Conservation (phyloP, 805 yeast species). For the Kazachstania bromeliacearum region DNA sequence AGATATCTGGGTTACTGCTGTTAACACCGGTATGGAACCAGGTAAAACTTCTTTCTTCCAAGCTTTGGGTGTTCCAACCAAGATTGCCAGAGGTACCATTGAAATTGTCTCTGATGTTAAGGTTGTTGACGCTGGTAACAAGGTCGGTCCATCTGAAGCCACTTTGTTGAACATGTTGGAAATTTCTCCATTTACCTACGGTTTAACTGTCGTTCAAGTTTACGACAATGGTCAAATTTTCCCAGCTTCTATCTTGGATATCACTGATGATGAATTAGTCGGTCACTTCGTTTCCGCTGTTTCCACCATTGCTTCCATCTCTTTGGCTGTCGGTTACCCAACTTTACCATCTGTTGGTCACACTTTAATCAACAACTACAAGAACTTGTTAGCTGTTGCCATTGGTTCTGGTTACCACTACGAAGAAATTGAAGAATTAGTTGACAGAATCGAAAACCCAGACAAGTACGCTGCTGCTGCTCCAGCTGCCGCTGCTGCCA, state of each 20-base stretch:
- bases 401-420: constrained; percentile 97
- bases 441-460: constrained; percentile 99
- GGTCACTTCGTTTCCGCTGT: constrained; percentile 87
- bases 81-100: constrained; percentile 99
- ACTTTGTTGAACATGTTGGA: constrained; percentile 96
- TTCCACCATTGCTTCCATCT: constrained; percentile 87
- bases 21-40: constrained; percentile 99
- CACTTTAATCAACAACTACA: constrained; percentile 98
- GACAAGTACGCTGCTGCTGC: constrained; percentile 99
- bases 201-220: constrained; percentile 93
- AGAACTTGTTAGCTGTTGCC: constrained; percentile 95
- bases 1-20: constrained; percentile 97
- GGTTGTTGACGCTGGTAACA: constrained; percentile 77
- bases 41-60: constrained; percentile 99
- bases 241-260: constrained; percentile 94
- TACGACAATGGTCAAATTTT: constrained; percentile 98
- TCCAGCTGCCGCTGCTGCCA: constrained; percentile 86
- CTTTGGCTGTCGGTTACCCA: constrained; percentile 98
- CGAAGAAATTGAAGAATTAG: constrained; percentile 97
- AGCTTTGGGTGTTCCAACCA: constrained; percentile 99
- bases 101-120: constrained; percentile 96
- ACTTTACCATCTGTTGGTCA: constrained; percentile 98
- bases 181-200: constrained; percentile 99
- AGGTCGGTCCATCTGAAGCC: constrained; percentile 99
- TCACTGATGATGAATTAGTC: constrained; percentile 94